phyloP scores from a whole-genome alignment of 2,329 filamentous ascomycete genomes.

The Apiospora arundinis region DNA sequence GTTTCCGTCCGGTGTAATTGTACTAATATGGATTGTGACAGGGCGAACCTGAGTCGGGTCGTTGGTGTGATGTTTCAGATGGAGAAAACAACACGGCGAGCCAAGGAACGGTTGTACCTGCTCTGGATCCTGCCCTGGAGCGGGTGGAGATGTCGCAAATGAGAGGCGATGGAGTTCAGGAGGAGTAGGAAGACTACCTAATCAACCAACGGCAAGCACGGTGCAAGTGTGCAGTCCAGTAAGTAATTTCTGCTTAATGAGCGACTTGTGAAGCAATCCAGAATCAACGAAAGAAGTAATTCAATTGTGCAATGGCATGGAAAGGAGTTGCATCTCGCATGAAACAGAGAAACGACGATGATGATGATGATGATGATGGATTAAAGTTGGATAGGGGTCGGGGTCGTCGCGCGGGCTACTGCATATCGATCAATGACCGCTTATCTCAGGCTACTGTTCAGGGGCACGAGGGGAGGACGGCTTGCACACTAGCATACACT shows the following conservation, averaged over 20 bases:
- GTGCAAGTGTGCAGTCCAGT: background rate
- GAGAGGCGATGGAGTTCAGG: background rate
- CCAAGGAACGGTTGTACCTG: conserved; percentile 17
- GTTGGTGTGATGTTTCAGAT: conserved; percentile 14
- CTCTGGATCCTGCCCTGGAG: background rate
- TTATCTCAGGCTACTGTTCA: background rate
- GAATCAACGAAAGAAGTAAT: background rate
- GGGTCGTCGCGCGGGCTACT: background rate
- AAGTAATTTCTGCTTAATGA: background rate
- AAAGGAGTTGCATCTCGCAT: background rate
- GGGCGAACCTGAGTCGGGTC: conserved; percentile 10
- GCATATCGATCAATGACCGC: background rate
- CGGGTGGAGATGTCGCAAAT: conserved; percentile 15
- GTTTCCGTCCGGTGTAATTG: background rate
- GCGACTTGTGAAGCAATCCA: background rate
- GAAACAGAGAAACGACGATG: background rate
- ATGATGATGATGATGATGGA: background rate
- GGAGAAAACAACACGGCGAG: conserved; percentile 15
- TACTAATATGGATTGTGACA: background rate
- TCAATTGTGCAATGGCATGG: background rate
- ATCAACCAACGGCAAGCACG: background rate
- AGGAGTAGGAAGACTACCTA: background rate
- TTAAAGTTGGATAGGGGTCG: conserved; percentile 1
- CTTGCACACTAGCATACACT: too few species aligned
- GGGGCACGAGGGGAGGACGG: too few species aligned